Conservation (phyloP, 2,329 filamentous ascomycete genomes). For the Apiospora sp. region DNA sequence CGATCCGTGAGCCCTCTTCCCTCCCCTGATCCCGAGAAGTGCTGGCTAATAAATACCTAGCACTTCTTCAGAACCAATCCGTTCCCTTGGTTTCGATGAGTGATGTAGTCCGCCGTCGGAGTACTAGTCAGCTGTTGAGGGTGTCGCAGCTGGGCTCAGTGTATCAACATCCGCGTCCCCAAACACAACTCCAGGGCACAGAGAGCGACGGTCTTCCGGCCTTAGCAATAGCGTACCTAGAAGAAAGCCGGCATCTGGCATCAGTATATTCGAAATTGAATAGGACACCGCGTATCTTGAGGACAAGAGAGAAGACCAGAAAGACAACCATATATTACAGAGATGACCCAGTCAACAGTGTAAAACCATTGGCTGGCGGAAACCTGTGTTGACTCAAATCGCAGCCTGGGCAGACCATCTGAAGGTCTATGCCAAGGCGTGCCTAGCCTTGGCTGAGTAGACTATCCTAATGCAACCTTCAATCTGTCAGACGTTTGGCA, state of each 20-base stretch:
- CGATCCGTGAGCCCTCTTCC: background rate
- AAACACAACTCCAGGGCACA: background rate
- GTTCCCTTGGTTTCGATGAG: background rate
- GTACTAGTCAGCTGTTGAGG: background rate
- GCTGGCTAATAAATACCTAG: no score
- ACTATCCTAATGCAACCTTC: background rate
- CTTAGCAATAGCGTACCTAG: no score
- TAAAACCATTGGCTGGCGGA: background rate
- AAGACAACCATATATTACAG: background rate
- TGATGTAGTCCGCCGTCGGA: background rate
- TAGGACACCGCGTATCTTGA: background rate
- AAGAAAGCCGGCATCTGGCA: no score
- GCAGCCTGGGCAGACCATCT: background rate
- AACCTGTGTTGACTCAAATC: background rate
- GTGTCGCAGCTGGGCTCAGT: background rate
- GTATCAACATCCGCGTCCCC: background rate
- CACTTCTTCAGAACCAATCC: background rate
- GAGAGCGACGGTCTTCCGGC: background rate
- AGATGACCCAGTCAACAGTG: background rate
- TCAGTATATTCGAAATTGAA: no score
- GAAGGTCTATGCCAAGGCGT: background rate
- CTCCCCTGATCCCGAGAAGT: background rate
- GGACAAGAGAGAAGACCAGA: background rate
- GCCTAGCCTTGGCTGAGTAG: background rate
- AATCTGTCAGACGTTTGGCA: background rate